Conservation (phyloP, 2,329 filamentous ascomycete genomes). For the Penicillium sp. region DNA sequence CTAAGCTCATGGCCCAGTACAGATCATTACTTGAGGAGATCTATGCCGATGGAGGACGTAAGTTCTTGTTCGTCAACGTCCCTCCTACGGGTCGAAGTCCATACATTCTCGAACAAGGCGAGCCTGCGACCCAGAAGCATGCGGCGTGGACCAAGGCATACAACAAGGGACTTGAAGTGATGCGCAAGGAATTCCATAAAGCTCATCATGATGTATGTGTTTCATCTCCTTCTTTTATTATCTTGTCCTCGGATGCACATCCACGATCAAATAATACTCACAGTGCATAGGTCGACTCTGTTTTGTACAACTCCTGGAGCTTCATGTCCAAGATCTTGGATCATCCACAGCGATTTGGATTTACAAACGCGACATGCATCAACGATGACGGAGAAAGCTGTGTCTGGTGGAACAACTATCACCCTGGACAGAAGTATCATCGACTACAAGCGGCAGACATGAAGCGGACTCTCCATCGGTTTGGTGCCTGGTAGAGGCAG, state of each 20-base stretch:
- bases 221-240: neutral
- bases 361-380: slow-evolving; percentile 24
- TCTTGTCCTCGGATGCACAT: too few species aligned
- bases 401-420: slow-evolving; percentile 32
- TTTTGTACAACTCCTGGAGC: slow-evolving; percentile 25
- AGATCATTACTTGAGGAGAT: slow-evolving; percentile 42
- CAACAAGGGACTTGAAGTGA: slow-evolving; percentile 20
- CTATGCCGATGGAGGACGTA: slow-evolving; percentile 50
- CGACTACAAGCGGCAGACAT: slow-evolving; percentile 27
- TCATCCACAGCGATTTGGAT: slow-evolving; percentile 22
- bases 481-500: slow-evolving; percentile 22
- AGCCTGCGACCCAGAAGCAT: slow-evolving; percentile 12
- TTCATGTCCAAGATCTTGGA: slow-evolving; percentile 29
- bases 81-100: slow-evolving; percentile 42
- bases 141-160: slow-evolving; percentile 21
- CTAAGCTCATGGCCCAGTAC: slow-evolving; percentile 41
- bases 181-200: slow-evolving; percentile 16
- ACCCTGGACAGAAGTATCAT: slow-evolving; percentile 28
- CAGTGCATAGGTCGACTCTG: slow-evolving; percentile 16
- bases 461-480: slow-evolving; percentile 16
- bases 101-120: slow-evolving; percentile 16
- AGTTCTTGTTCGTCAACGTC: slow-evolving; percentile 56
- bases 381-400: slow-evolving; percentile 24
- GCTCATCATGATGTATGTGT: slow-evolving; percentile 20
- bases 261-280: neutral